Evolutionary conservation across 805 yeast genomes (phyloP).

Genomic region (Lachancea sp.): DNA sequence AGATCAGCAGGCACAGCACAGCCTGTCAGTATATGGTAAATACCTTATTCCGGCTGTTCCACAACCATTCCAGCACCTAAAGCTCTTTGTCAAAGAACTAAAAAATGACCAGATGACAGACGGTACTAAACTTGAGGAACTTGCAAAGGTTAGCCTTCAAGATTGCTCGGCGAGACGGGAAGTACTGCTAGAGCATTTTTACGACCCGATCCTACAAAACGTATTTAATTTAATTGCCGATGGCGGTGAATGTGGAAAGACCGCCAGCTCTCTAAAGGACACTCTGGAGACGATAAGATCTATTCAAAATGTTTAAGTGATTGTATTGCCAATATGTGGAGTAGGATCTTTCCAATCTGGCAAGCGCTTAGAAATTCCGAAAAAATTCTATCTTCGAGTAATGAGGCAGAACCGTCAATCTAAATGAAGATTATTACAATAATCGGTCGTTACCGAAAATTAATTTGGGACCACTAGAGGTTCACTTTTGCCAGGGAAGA

Average conservation of each 20-base stretch:
- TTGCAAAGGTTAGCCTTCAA: constrained; percentile 48
- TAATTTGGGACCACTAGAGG: too few relatives aligned
- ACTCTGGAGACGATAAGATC: constrained; percentile 1
- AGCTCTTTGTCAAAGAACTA: constrained; percentile 45
- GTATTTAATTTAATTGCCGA: constrained; percentile 50
- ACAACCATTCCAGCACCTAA: constrained; percentile 58
- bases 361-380: too few relatives aligned
- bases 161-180: constrained; percentile 49
- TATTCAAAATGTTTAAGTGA: constrained; percentile 1
- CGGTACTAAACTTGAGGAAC: constrained; percentile 24
- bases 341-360: too few relatives aligned
- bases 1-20: constrained; percentile 10
- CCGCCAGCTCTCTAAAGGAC: constrained; percentile 29
- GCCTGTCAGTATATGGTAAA: constrained; percentile 39
- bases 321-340: background rate
- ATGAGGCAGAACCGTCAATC: too few relatives aligned
- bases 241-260: constrained; percentile 67
- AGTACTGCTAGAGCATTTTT: constrained; percentile 48
- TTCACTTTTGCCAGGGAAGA: too few relatives aligned
- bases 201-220: constrained; percentile 43
- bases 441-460: too few relatives aligned
- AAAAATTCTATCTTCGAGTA: too few relatives aligned
- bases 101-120: constrained; percentile 9
- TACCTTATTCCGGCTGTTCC: constrained; percentile 53
- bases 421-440: too few relatives aligned